Conservation (phyloP, 2,329 filamentous ascomycete genomes). For the Lachnellula subtilissima region DNA sequence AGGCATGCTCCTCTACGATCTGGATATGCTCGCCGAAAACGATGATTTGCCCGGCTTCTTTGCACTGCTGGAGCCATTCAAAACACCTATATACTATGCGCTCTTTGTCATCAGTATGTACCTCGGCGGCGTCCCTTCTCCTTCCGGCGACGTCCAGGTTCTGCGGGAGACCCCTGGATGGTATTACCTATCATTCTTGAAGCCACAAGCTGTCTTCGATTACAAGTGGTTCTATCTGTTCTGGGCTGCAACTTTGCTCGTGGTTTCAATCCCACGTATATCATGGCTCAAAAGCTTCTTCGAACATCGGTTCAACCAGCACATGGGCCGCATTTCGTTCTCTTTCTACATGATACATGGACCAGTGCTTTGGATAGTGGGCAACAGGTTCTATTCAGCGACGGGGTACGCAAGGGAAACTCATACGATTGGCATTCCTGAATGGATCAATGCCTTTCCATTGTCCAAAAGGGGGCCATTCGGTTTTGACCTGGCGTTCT, state of each 20-base stretch:
- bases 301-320: slow-evolving; percentile 53
- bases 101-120: slow-evolving; percentile 49
- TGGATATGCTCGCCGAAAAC: slow-evolving; percentile 49
- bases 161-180: slow-evolving; percentile 50
- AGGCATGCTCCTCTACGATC: slow-evolving; percentile 57
- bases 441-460: slow-evolving; percentile 53
- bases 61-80: slow-evolving; percentile 40
- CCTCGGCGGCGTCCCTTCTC: slow-evolving; percentile 56
- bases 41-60: slow-evolving; percentile 48
- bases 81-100: slow-evolving; percentile 46
- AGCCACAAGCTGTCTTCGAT: slow-evolving; percentile 44
- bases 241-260: slow-evolving; percentile 52
- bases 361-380: slow-evolving; percentile 53
- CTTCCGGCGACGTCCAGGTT: slow-evolving; percentile 40
- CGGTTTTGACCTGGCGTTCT: slow-evolving; percentile 56
- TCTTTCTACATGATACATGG: slow-evolving; percentile 62
- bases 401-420: slow-evolving; percentile 49
- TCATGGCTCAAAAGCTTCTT: slow-evolving; percentile 54
- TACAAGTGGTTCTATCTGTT: slow-evolving; percentile 66
- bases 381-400: slow-evolving; percentile 59
- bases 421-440: slow-evolving; percentile 46
- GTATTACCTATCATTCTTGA: slow-evolving; percentile 34
- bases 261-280: slow-evolving; percentile 54
- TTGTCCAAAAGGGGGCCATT: slow-evolving; percentile 51
- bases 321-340: slow-evolving; percentile 58